Evolutionary conservation across 306 rosid species (phyloP), one percentile per base, ranked within the genome.

Genomic region (Cucurbita ficifolia): DNA sequence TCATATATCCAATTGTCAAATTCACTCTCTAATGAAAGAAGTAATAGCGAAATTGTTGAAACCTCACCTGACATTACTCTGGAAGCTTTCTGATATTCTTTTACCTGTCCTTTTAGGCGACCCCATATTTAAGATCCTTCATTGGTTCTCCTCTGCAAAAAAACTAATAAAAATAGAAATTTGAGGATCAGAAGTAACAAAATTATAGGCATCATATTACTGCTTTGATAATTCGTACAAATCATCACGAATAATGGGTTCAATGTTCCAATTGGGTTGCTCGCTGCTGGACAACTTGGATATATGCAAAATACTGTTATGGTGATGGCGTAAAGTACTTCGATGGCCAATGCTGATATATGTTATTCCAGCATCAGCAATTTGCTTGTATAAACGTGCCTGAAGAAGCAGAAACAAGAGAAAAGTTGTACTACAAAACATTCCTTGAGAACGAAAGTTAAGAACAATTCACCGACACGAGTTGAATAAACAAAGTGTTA

Each of bases 331-430:
- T 17, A 94, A 78, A 75, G 97, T 89, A 56, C 85, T 73, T 35
- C 99, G 82, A 71, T 94, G 99, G 79, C 96, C 97, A 62, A 94
- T 17, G 78, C 99, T 91, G 58, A 94, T 73, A 55, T 85, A 94
- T 65, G 99, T 91, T 78, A 94, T 89, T 45, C 94, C 94, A 29
- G 89, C 96, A 65, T 77, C 84, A 76, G 55, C 88, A 56, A 89
- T 84, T 83, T 76, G 83, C 81, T 68, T 78, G 83, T 91, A 94
- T 75, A 94, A 75, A 89, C 84, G 85, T 75, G 83, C 84, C 99
- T 91, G 88, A 78, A 77, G 80, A 54, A 76, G 7, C 74, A 79
- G 40, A 62, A 81, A 24, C 73, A 53, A 58, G 42, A 55, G 14
- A 80, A 61, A 19, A 55, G 33, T 64, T 56, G 11, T 9, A 74